Base-by-base conservation (phyloP, 2,329 filamentous ascomycete species). In the Calonectria hawksworthii region DNA sequence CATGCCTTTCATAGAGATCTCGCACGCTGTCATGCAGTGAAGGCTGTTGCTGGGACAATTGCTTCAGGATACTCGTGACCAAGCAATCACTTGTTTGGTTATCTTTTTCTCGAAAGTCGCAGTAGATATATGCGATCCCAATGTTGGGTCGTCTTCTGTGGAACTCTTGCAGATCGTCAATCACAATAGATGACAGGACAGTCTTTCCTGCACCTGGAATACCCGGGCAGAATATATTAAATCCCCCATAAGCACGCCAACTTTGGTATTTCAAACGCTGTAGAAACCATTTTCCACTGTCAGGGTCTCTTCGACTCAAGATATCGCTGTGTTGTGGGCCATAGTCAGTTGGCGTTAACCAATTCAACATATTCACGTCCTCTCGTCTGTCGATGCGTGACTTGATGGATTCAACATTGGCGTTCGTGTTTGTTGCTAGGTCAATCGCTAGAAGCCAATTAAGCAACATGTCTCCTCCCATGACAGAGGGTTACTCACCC, bases 151-250 rank as follows among this genome's bases (percentile, higher is more conserved):
- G 3, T 4, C 28, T 30, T 26, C 10, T 4, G 30, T 10, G 52
- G 1, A 1, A 2, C 6, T n/a, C 21, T 21, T 8, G 16, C 7
- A 67, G 47, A 36, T 28, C 13, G 13, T 67, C 30, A n/a, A 52
- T 26, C 13, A 67, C 47, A 28, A 52, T 67, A 6, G 64, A 67
- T 7, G 64, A 21, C 1, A 67, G 18, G 7, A 54, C 36, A 3
- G 64, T 67, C 10, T 67, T 67, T 13, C 64, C 64, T 7, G 63
- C 41, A 4, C 63, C 63, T 13, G 63, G 63, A n/a, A 66, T 66
- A 2, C 63, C 63, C 13, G 61, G 61, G 18, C 61, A 41, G 38
- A 64, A 64, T 18, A 64, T 9, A 10, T 14, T 64, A 9, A 28
- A 6, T 7, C 38, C 6, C 16, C 3, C 6, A 0, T 3, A 3